phyloP scores from a whole-genome alignment of 257 asterid species.

The Fraxinus anomala region DNA sequence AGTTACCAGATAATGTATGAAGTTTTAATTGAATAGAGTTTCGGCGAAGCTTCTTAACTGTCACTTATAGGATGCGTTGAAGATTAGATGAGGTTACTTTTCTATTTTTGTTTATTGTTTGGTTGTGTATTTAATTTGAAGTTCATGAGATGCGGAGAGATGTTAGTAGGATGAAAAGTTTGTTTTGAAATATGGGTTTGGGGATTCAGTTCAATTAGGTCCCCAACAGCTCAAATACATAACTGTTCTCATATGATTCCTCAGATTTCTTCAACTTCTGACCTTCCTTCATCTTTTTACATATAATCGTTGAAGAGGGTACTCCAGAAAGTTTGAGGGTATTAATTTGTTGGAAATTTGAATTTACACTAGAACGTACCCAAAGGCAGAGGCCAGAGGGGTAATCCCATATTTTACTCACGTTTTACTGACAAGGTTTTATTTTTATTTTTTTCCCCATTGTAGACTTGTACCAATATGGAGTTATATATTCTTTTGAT shows the following conservation, averaged over 20 bases:
- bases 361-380: too few species aligned
- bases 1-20: conserved; percentile 56
- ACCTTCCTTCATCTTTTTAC: not conserved
- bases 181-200: not conserved
- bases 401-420: too few species aligned
- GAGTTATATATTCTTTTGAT: too few species aligned
- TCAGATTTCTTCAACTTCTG: conserved; percentile 39
- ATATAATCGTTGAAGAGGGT: too few species aligned
- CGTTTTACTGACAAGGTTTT: too few species aligned
- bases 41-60: not conserved
- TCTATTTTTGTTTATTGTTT: not conserved
- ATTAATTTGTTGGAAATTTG: too few species aligned
- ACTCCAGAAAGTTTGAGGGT: too few species aligned
- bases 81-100: not conserved
- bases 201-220: conserved; percentile 25
- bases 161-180: not conserved
- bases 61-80: conserved; percentile 15
- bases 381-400: too few species aligned
- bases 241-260: conserved; percentile 40
- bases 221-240: conserved; percentile 63
- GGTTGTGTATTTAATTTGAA: not conserved
- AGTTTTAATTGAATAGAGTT: not conserved
- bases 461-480: too few species aligned
- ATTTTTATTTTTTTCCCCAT: too few species aligned
- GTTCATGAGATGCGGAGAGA: not conserved